Percentiles rank a stretch among this genome's conserved stretches.
Evolutionary conservation across 495 filamentous ascomycete genomes (phyloP).

Genomic region (Annulohypoxylon stygium): DNA sequence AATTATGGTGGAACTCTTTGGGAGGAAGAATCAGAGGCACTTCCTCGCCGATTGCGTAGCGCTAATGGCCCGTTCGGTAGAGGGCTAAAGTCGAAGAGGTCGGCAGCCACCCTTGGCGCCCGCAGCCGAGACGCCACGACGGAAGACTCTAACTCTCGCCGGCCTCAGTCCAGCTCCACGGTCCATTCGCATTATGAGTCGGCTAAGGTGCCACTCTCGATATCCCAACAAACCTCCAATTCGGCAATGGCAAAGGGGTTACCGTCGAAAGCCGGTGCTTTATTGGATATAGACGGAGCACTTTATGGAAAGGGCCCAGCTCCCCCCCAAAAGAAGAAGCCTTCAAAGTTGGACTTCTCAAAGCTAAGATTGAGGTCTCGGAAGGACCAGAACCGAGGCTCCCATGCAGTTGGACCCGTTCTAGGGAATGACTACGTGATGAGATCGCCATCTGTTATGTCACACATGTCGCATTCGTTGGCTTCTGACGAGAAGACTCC

Average conservation of each 20-base stretch:
- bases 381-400: conserved; percentile 40
- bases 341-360: conserved; percentile 62
- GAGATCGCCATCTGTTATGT: conserved; percentile 59
- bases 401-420: conserved; percentile 38
- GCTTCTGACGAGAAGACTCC: conserved; percentile 31
- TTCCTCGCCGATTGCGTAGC: conserved; percentile 51
- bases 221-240: conserved; percentile 68
- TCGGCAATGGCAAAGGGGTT: conserved; percentile 68
- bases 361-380: conserved; percentile 51
- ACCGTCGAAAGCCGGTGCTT: conserved; percentile 58
- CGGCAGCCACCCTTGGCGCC: conserved; percentile 40
- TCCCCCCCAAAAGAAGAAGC: conserved; percentile 61
- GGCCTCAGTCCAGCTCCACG: conserved; percentile 65
- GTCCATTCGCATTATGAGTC: conserved; percentile 66
- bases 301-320: conserved; percentile 30
- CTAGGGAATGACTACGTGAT: conserved; percentile 51
- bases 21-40: conserved; percentile 65
- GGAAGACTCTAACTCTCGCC: conserved; percentile 56
- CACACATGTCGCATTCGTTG: conserved; percentile 48
- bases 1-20: conserved; percentile 47
- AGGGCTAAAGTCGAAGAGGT: conserved; percentile 37
- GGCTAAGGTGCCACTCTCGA: conserved; percentile 62
- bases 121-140: conserved; percentile 48
- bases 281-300: conserved; percentile 58
- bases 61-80: conserved; percentile 33